Conservation (phyloP, 768 basidiomycete species). For the Termitomyces sp. region DNA sequence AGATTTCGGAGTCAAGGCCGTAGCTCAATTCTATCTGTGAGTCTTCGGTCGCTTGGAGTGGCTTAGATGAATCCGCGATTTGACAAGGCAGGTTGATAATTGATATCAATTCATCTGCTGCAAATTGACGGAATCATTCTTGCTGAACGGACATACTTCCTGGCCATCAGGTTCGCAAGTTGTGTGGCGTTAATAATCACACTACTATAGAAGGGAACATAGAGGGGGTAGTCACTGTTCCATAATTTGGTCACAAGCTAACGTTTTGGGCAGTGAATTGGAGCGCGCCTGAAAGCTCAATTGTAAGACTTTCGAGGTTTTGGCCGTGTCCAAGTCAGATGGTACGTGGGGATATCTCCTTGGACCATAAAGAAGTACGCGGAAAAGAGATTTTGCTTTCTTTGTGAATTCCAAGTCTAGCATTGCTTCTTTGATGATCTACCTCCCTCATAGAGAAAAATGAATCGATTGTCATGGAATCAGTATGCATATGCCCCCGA, state of each 20-base stretch:
- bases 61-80: neutral
- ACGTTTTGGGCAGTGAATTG: neutral
- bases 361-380: neutral
- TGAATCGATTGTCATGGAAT: neutral
- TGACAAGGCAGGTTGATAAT: neutral
- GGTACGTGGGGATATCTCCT: neutral
- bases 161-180: neutral
- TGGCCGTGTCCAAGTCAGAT: neutral
- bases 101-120: neutral
- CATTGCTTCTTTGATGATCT: neutral
- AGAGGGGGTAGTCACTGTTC: neutral
- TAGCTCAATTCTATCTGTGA: neutral
- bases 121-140: neutral
- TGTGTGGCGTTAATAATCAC: neutral
- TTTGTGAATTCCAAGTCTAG: neutral
- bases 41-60: neutral
- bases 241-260: neutral
- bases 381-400: neutral
- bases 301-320: neutral
- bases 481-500: neutral
- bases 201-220: neutral
- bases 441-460: neutral
- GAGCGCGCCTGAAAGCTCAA: neutral
- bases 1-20: neutral
- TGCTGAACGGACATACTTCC: neutral